Conservation (phyloP, 108 stramenopile genomes). For the Poteriospumella lacustris region DNA sequence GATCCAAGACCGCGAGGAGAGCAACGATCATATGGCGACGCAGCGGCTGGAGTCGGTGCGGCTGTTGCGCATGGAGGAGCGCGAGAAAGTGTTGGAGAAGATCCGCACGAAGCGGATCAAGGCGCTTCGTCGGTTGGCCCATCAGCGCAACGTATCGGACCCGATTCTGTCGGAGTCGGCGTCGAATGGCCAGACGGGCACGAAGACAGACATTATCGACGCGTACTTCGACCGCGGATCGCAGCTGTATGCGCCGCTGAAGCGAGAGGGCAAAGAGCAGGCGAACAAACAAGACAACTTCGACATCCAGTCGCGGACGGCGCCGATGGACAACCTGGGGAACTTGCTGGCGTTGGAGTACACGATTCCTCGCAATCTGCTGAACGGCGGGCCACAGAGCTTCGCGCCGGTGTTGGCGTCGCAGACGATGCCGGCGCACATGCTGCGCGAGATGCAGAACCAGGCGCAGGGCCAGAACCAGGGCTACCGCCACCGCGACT, state of each 20-base stretch:
- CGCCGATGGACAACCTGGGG: not conserved
- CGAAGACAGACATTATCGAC: conserved; percentile 50
- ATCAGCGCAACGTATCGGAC: conserved; percentile 2
- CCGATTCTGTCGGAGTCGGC: conserved; percentile 3
- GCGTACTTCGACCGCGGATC: conserved; percentile 54
- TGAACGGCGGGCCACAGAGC: not conserved
- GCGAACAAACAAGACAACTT: not conserved
- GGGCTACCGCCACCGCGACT: too few species aligned
- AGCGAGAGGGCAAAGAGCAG: conserved; percentile 38
- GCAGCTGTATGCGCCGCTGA: conserved; percentile 54
- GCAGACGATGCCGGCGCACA: conserved; percentile 17
- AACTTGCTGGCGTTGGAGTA: conserved; percentile 3
- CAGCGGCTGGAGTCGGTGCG: conserved; percentile 57
- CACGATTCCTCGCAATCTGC: not conserved
- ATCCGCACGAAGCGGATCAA: conserved; percentile 53
- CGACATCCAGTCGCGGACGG: not conserved
- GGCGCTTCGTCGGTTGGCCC: conserved; percentile 40
- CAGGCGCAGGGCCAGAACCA: too few species aligned
- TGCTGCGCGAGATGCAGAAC: too few species aligned
- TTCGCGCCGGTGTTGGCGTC: not conserved
- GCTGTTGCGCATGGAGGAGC: conserved; percentile 48
- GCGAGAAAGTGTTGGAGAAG: conserved; percentile 37
- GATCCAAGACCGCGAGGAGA: conserved; percentile 51
- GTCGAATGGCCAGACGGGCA: too few species aligned
- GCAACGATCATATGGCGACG: conserved; percentile 50